Conservation (phyloP, 306 rosid genomes). For the Adenanthera pavonina region DNA sequence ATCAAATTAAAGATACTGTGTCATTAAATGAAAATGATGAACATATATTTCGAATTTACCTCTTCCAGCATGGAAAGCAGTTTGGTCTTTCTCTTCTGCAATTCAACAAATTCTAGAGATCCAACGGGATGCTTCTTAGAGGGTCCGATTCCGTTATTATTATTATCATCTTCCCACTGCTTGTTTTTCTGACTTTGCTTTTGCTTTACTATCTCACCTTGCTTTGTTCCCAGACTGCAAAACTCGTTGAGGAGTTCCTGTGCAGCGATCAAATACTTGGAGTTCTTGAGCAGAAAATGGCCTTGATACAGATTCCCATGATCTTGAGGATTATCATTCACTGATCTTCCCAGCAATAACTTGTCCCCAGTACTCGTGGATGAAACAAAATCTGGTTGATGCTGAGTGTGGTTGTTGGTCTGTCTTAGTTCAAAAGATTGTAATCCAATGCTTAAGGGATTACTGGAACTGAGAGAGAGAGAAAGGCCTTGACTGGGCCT, state of each 20-base stretch:
- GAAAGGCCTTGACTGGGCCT: conserved; percentile 95
- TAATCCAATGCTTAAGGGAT: conserved; percentile 68
- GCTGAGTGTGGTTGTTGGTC: conserved; percentile 30
- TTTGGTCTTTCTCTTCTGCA: conserved; percentile 88
- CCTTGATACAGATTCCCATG: conserved; percentile 41
- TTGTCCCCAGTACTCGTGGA: conserved; percentile 31
- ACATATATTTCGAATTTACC: conserved; percentile 48
- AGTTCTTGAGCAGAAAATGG: conserved; percentile 51
- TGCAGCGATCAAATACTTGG: conserved; percentile 60
- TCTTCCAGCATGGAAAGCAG: conserved; percentile 94
- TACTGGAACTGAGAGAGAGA: conserved; percentile 63
- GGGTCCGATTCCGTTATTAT: conserved; percentile 47
- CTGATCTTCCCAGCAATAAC: conserved; percentile 39
- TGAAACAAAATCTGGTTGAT: conserved; percentile 31
- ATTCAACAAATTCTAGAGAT: conserved; percentile 82
- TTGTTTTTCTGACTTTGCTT: conserved; percentile 53
- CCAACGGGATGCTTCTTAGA: conserved; percentile 58
- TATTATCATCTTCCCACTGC: conserved; percentile 60
- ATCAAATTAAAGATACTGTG: too few relatives aligned
- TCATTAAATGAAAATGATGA: not conserved
- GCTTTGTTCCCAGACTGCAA: conserved; percentile 70
- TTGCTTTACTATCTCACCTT: conserved; percentile 44
- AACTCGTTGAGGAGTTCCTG: conserved; percentile 76
- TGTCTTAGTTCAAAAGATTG: conserved; percentile 72
- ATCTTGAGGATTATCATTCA: conserved; percentile 20